phyloP scores from a whole-genome alignment of 306 rosid genomes.

The Delonix regia region DNA sequence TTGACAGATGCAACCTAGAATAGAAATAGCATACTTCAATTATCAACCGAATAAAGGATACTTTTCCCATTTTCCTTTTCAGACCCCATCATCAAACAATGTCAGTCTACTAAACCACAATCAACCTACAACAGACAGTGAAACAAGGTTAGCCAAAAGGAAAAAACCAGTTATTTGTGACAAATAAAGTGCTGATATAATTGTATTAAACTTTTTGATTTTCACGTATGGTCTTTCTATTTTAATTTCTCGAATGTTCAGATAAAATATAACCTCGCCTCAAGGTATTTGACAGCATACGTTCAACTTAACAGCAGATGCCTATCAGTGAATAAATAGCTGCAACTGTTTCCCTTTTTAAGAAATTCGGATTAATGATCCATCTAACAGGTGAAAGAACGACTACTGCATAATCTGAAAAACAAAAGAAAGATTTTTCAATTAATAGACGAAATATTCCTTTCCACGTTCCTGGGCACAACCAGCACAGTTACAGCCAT shows the following conservation, averaged over 20 bases:
- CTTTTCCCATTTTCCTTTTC: constrained; percentile 44
- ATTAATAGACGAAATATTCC: not conserved
- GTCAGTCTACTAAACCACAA: not conserved
- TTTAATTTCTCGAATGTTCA: not conserved
- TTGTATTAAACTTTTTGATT: not conserved
- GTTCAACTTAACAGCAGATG: not conserved
- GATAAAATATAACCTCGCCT: not conserved
- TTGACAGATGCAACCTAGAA: not conserved
- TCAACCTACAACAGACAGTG: constrained; percentile 26
- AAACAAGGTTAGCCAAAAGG: not conserved
- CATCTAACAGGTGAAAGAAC: not conserved
- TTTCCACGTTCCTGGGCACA: not conserved
- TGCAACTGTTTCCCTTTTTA: not conserved
- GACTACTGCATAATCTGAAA: not conserved
- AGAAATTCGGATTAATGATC: not conserved
- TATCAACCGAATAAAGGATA: constrained; percentile 30
- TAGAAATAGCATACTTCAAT: not conserved
- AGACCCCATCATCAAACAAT: constrained; percentile 42
- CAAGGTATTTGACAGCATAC: not conserved
- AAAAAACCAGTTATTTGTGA: not conserved
- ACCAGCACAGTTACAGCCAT: not conserved
- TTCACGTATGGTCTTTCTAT: not conserved
- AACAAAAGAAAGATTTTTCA: not conserved
- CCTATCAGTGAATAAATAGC: not conserved
- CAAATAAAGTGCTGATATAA: not conserved